These are phyloP conservation scores for Camellia oleifera DNA, from an alignment of 179 eudicot genomes.

Conservation along the genomic window DNA sequence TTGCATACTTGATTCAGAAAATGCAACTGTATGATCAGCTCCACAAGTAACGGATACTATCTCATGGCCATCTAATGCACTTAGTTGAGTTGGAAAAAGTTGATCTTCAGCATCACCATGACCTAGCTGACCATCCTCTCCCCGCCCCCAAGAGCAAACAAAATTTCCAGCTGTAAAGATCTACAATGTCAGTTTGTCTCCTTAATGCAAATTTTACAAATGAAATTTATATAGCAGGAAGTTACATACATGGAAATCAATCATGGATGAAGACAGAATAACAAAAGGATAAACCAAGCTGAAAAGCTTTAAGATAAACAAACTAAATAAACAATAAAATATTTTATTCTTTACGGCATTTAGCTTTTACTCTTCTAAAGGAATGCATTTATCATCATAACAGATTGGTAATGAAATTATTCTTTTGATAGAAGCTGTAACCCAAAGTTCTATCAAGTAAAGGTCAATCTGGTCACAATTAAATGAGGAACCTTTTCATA, in stretches of 20 bases:
- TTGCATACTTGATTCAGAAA: conserved; percentile 65
- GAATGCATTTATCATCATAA: neutral
- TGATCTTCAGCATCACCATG: conserved; percentile 97
- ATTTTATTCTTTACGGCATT: neutral
- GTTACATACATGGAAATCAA: neutral
- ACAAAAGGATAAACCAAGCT: neutral
- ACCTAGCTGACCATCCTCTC: conserved; percentile 98
- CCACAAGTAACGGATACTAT: conserved; percentile 79
- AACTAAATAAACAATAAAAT: neutral
- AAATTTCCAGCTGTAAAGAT: conserved; percentile 61
- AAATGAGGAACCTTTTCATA: too few species aligned
- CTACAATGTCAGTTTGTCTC: neutral
- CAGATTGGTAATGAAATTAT: neutral
- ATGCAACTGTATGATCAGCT: conserved; percentile 91
- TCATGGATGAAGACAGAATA: neutral
- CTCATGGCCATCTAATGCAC: conserved; percentile 76
- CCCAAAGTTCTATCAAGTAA: neutral
- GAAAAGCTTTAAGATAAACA: neutral
- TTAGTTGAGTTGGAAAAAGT: conserved; percentile 66
- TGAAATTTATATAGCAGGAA: neutral
- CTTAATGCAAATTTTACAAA: neutral
- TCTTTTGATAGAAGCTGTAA: neutral
- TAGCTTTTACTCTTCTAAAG: neutral
- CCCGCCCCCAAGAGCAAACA: conserved; percentile 98
- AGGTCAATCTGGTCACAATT: neutral